Evolutionary conservation across 2,329 filamentous ascomycete species (phyloP).

Genomic region (Trichoderma koningii): DNA sequence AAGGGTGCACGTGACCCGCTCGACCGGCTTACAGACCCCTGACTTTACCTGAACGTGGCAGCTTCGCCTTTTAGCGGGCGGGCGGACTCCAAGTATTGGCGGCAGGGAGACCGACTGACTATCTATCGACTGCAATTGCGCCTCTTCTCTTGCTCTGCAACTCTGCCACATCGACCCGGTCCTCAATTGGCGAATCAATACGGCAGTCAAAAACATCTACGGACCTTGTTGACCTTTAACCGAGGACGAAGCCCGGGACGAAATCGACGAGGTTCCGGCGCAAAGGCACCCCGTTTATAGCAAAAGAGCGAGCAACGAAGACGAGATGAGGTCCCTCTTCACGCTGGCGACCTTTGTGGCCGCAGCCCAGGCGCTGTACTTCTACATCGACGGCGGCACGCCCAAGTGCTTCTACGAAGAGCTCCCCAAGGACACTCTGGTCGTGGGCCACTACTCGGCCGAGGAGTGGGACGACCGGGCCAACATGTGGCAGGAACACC

Average conservation of each 20-base stretch:
- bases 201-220: no score
- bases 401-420: constrained; percentile 99
- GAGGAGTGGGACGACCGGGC: constrained; percentile 77
- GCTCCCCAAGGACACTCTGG: constrained; percentile 93
- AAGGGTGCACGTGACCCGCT: constrained; percentile 40
- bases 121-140: constrained; percentile 9
- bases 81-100: constrained; percentile 2
- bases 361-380: constrained; percentile 81
- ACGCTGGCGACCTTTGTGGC: constrained; percentile 66
- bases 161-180: neutral
- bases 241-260: no score
- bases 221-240: no score
- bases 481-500: constrained; percentile 70
- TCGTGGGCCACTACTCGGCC: constrained; percentile 88
- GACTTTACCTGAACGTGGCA: constrained; percentile 56
- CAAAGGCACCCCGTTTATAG: neutral
- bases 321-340: constrained; percentile 61
- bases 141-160: neutral
- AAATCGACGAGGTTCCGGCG: neutral
- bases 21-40: constrained; percentile 32
- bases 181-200: neutral
- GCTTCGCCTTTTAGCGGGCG: constrained; percentile 40
- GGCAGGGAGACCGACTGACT: neutral
- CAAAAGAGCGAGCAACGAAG: neutral
- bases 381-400: constrained; percentile 84